These are phyloP conservation scores for Thymus mandschuricus DNA, from an alignment of 257 asterid species.

Conservation along the genomic window DNA sequence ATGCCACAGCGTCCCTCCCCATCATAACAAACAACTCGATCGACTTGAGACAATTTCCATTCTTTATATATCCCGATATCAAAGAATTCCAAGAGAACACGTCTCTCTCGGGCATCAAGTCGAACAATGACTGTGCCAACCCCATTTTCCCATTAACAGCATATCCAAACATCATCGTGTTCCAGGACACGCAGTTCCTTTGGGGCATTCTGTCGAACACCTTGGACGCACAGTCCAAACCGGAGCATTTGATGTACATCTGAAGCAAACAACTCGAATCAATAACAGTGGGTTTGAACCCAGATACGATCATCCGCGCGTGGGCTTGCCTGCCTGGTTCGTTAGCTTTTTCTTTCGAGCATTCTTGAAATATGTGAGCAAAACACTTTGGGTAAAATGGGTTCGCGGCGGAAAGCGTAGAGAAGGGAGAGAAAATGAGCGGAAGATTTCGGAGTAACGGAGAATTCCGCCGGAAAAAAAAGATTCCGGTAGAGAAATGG, in stretches of 20 bases:
- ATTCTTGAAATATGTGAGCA: neutral
- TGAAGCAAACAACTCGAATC: constrained; percentile 75
- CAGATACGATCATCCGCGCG: neutral
- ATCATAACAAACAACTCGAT: too few relatives aligned
- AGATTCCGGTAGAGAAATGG: neutral
- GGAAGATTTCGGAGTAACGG: neutral
- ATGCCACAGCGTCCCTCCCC: too few relatives aligned
- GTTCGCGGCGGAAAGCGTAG: neutral
- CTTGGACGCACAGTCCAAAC: constrained; percentile 49
- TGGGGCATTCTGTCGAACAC: constrained; percentile 76
- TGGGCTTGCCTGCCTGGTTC: neutral
- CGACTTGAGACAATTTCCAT: too few relatives aligned
- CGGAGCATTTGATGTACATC: constrained; percentile 55
- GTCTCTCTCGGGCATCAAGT: constrained; percentile 35
- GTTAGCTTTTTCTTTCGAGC: neutral
- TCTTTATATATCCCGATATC: too few relatives aligned
- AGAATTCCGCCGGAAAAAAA: neutral
- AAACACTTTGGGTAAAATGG: neutral
- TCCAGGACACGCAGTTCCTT: constrained; percentile 70
- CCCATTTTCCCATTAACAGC: constrained; percentile 44
- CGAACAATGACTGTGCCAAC: constrained; percentile 34
- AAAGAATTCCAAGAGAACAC: too few relatives aligned
- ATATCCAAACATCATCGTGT: constrained; percentile 69
- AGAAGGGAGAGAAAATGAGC: neutral
- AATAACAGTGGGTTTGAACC: constrained; percentile 28